phyloP scores from a whole-genome alignment of 805 yeast genomes.

The Maudiozyma bulderi region DNA sequence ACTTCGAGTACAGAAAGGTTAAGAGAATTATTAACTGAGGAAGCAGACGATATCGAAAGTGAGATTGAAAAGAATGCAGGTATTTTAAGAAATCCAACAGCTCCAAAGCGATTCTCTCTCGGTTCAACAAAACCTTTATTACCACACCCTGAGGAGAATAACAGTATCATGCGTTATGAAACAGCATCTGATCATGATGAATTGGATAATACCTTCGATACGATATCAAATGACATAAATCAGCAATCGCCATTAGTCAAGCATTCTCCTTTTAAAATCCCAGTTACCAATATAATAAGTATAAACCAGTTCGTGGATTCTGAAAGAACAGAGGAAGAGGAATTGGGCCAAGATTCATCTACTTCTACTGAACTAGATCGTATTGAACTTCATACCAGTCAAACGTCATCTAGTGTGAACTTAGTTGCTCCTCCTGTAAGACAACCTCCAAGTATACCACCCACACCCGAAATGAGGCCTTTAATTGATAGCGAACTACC shows the following conservation, averaged over 20 bases:
- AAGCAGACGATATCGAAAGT: slow-evolving; percentile 3
- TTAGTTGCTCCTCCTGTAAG: no score
- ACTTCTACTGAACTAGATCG: not conserved
- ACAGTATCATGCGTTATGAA: not conserved
- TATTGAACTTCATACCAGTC: not conserved
- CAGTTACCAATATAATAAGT: slow-evolving; percentile 17
- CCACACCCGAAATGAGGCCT: slow-evolving; percentile 2
- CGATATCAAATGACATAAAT: not conserved
- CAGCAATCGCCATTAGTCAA: slow-evolving; percentile 8
- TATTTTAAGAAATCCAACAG: slow-evolving; percentile 1
- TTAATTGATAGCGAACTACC: not conserved
- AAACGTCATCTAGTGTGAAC: not conserved
- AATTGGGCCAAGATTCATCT: not conserved
- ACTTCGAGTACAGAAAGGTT: slow-evolving; percentile 6
- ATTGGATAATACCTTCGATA: slow-evolving; percentile 3
- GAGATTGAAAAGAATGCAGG: not conserved
- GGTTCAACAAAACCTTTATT: slow-evolving; percentile 19
- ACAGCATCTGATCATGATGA: not conserved
- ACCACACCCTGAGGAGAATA: slow-evolving; percentile 1
- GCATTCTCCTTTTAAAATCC: slow-evolving; percentile 21
- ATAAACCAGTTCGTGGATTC: slow-evolving; percentile 13
- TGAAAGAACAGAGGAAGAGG: not conserved
- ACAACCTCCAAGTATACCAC: not conserved
- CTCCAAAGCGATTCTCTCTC: slow-evolving; percentile 9
- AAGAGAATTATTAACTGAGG: slow-evolving; percentile 13